Percentiles rank a stretch among this genome's conserved stretches.
Conservation (phyloP, 441 rosid genomes). For the Bocquillonia castaneifolia region DNA sequence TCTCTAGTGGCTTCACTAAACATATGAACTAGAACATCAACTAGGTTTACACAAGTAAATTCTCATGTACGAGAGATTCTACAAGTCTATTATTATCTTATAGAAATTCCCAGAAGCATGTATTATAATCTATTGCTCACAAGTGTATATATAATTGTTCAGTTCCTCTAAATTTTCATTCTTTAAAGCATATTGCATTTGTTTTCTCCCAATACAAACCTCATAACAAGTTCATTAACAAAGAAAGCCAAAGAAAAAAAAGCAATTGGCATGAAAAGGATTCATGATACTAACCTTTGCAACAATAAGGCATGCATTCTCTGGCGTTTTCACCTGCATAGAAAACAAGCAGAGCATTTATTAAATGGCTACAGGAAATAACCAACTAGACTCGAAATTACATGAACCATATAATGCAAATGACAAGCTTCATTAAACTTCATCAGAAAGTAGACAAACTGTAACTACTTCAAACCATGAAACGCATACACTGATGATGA, state of each 20-base stretch:
- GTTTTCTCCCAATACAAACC: neutral
- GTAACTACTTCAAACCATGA: no score
- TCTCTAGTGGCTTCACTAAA: neutral
- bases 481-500: no score
- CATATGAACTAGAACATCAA: neutral
- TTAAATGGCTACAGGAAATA: neutral
- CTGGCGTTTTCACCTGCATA: conserved; percentile 53
- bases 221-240: neutral
- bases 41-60: neutral
- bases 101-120: neutral
- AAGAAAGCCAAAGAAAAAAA: neutral
- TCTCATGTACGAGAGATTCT: neutral
- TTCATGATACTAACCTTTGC: conserved; percentile 43
- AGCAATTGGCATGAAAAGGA: neutral
- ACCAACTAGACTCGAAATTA: neutral
- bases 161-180: neutral
- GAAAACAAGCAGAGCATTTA: conserved; percentile 20
- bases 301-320: conserved; percentile 56
- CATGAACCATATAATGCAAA: neutral
- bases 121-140: neutral
- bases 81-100: neutral
- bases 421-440: neutral
- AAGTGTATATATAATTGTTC: neutral
- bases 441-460: neutral
- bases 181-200: neutral